Base-by-base conservation (phyloP, 2,329 filamentous ascomycete genomes). In the Calonectria pauciramosa region DNA sequence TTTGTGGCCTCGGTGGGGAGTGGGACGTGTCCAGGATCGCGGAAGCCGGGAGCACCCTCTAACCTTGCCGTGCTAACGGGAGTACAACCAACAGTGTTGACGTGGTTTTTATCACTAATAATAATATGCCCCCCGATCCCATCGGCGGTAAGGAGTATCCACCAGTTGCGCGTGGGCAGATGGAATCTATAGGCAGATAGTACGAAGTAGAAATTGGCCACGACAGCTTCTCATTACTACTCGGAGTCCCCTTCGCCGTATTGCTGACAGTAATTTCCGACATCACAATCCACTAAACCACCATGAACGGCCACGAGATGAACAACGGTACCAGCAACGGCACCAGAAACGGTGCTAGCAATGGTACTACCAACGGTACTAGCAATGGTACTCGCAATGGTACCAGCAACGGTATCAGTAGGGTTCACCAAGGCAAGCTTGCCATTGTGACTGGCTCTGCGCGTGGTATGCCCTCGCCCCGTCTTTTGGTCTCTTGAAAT, bases 371-470 rank as follows among this genome's bases (percentile, higher is more conserved):
- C 20, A 47, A n/a, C 6, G 41, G 41, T n/a, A n/a, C 7, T 1
- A 11, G 20, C 20, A 47, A n/a, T 11, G 41, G 41, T 47, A n/a
- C 9, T 16, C 6, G 16, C 2, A 41, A 41, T 10, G 41, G 18
- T 7, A 44, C 10, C 18, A 44, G 7, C 41, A n/a, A 6, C 41
- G 30, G 30, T 18, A 44, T 2, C 41, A n/a, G 8, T 16, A 75
- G 73, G 67, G 78, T 81, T 18, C 80, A 81, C 36, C 86, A 90
- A 76, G 88, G 89, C 73, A 88, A 89, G 76, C 81, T 89, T 9
- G 89, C 86, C 49, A 85, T 91, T 68, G 86, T 91, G 16, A 90
- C 89, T 0, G 89, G 89, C 30, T 88, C 87, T 36, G 88, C 88
- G 23, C 84, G 89, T 79, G 88, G 88, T 89, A 82, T 26, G 78